Evolutionary conservation across 345 rosid species (phyloP).

Genomic region (Gossypium rotundifolium): DNA sequence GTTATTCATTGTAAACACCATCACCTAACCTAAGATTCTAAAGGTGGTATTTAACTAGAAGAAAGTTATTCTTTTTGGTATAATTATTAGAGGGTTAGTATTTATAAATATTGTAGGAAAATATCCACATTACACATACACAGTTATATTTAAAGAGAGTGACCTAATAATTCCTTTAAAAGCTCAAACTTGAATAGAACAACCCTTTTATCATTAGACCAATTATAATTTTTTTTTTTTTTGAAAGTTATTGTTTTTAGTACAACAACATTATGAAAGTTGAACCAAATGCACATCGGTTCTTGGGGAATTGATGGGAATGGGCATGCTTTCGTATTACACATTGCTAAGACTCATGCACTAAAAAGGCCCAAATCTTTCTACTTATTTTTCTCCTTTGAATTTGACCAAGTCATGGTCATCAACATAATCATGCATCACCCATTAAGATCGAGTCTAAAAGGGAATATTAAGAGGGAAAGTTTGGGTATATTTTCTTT

Average conservation of each 20-base stretch:
- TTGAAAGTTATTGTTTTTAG: neutral
- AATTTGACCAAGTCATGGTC: neutral
- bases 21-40: neutral
- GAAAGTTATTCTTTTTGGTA: too few species aligned
- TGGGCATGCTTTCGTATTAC: constrained; percentile 1
- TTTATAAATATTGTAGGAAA: too few species aligned
- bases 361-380: neutral
- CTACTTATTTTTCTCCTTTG: neutral
- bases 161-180: accelerated
- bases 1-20: neutral
- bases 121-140: too few species aligned
- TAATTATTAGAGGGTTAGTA: too few species aligned
- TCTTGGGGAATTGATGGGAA: neutral
- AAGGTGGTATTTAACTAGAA: neutral
- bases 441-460: neutral
- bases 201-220: too few species aligned
- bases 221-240: too few species aligned
- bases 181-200: accelerated
- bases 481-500: neutral
- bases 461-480: neutral
- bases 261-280: neutral
- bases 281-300: neutral
- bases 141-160: too few species aligned
- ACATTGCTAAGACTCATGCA: neutral
- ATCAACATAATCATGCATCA: neutral